Conservation (phyloP, 2,329 filamentous ascomycete genomes). For the Mariannaea elegans region DNA sequence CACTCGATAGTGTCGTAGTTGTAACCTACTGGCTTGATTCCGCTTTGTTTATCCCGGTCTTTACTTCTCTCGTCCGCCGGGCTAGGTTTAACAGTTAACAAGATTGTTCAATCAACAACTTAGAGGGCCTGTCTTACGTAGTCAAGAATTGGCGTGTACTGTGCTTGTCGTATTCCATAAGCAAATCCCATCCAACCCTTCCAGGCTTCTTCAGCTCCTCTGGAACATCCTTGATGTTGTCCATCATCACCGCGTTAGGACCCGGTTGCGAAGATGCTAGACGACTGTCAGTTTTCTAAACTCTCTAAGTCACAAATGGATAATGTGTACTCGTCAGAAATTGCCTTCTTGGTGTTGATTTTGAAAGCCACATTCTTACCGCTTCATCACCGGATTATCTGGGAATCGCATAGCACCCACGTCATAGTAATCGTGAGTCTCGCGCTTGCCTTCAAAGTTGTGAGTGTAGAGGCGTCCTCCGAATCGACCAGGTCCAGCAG, state of each 20-base stretch:
- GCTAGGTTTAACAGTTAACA: background rate
- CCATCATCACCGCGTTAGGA: background rate
- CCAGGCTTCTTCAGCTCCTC: background rate
- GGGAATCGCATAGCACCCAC: conserved; percentile 28
- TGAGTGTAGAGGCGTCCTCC: conserved; percentile 28
- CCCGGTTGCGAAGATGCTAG: background rate
- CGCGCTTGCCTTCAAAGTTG: conserved; percentile 2
- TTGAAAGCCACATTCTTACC: conserved; percentile 16
- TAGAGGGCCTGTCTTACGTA: background rate
- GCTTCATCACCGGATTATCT: conserved; percentile 18
- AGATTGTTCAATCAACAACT: background rate
- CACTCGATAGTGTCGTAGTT: conserved; percentile 6
- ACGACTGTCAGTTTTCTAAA: background rate
- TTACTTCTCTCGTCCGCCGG: background rate
- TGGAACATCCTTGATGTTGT: background rate
- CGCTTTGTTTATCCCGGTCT: background rate
- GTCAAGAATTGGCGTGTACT: conserved; percentile 17
- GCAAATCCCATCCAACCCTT: conserved; percentile 5
- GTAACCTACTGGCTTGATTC: background rate
- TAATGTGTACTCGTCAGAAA: background rate
- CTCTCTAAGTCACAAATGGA: background rate
- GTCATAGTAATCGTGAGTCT: conserved; percentile 25
- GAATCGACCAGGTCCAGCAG: background rate
- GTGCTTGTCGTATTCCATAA: conserved; percentile 16
- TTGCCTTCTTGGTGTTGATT: background rate